These are phyloP conservation scores for Talaromyces sp. DNA, from an alignment of 2,329 filamentous ascomycete species.

Conservation along the genomic window DNA sequence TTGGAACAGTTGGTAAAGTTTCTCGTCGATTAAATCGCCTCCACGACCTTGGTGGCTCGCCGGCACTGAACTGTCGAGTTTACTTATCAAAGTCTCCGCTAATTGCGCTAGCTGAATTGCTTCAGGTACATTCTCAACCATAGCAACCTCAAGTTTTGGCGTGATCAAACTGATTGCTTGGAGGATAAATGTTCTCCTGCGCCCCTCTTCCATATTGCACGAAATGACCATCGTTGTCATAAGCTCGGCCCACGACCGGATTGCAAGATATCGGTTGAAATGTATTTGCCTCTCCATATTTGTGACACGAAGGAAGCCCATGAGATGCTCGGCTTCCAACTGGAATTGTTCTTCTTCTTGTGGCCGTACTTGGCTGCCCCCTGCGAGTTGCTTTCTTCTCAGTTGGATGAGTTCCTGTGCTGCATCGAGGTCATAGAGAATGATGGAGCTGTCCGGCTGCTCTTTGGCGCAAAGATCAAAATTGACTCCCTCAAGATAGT, in stretches of 20 bases:
- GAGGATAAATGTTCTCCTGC: slow-evolving; percentile 71
- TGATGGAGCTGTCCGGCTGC: slow-evolving; percentile 47
- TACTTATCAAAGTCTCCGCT: slow-evolving; percentile 59
- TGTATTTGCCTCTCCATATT: slow-evolving; percentile 37
- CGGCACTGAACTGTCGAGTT: slow-evolving; percentile 34
- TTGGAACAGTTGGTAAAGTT: slow-evolving; percentile 87
- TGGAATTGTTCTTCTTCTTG: slow-evolving; percentile 40
- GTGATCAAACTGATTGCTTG: slow-evolving; percentile 82
- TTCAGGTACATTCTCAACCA: slow-evolving; percentile 62
- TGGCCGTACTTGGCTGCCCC: slow-evolving; percentile 42
- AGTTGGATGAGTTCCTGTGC: slow-evolving; percentile 67
- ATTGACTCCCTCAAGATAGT: slow-evolving; percentile 62
- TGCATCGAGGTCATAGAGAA: slow-evolving; percentile 63
- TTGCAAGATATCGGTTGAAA: slow-evolving; percentile 56
- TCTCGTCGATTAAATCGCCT: slow-evolving; percentile 75
- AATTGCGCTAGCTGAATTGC: slow-evolving; percentile 72
- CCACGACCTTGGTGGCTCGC: slow-evolving; percentile 41
- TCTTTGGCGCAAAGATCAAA: slow-evolving; percentile 60
- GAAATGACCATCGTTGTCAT: slow-evolving; percentile 76
- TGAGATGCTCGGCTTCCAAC: slow-evolving; percentile 35
- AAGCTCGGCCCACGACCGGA: slow-evolving; percentile 80
- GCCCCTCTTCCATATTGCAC: slow-evolving; percentile 69
- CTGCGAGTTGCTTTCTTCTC: slow-evolving; percentile 36
- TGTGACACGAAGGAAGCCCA: slow-evolving; percentile 35
- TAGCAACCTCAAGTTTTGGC: slow-evolving; percentile 76